Conservation (phyloP, 176 grass and related monocot species). For the Tillandsia fasciculata region DNA sequence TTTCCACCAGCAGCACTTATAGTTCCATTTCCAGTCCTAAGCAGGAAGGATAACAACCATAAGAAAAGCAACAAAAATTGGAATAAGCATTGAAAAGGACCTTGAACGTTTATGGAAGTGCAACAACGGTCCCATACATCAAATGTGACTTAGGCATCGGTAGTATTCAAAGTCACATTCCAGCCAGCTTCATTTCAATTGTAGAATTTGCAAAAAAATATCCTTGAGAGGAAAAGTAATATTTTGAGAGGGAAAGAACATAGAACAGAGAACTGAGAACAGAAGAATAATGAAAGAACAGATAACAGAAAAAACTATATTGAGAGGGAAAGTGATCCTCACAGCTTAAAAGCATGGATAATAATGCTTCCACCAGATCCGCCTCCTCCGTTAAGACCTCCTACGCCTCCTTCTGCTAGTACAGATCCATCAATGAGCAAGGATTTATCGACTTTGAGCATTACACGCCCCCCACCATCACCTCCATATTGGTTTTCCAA, state of each 20-base stretch:
- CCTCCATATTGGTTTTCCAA: conserved; percentile 37
- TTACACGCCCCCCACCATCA: conserved; percentile 62
- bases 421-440: conserved; percentile 55
- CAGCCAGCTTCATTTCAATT: neutral
- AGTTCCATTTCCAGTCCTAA: conserved; percentile 86
- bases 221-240: too few species aligned
- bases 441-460: conserved; percentile 33
- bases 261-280: neutral
- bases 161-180: neutral
- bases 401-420: conserved; percentile 75
- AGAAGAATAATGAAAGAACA: conserved; percentile 3
- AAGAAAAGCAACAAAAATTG: conserved; percentile 2
- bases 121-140: too few species aligned
- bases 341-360: conserved; percentile 87
- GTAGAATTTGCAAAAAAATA: too few species aligned
- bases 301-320: conserved; percentile 6
- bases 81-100: neutral
- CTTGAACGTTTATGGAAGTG: too few species aligned
- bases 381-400: conserved; percentile 54
- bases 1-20: conserved; percentile 86
- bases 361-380: conserved; percentile 93
- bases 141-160: neutral
- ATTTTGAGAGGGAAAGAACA: too few species aligned
- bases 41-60: conserved; percentile 20
- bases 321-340: conserved; percentile 29